phyloP scores from a whole-genome alignment of 768 basidiomycete species.

The Rubroboletus satanas region DNA sequence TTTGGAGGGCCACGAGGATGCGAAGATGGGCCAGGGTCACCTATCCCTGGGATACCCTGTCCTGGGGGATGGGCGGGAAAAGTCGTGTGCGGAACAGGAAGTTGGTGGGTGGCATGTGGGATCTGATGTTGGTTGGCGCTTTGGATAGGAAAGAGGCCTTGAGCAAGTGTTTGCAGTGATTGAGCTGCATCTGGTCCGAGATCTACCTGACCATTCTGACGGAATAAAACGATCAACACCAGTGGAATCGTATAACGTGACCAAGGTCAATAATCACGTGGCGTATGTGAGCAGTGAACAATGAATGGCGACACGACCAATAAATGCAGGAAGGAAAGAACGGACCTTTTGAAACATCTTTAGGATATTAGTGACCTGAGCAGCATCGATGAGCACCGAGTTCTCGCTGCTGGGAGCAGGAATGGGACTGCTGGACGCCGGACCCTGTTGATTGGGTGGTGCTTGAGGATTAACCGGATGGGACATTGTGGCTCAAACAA shows the following conservation, averaged over 20 bases:
- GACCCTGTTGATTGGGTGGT: constrained; percentile 10
- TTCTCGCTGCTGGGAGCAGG: constrained; percentile 8
- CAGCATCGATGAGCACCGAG: constrained; percentile 38
- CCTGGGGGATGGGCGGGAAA: constrained; percentile 22
- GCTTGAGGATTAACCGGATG: constrained; percentile 11
- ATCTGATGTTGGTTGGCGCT: constrained; percentile 30
- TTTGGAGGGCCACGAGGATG: constrained; percentile 67
- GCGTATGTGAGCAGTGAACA: constrained; percentile 5
- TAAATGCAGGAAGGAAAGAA: constrained; percentile 6
- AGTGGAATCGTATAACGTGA: constrained; percentile 18
- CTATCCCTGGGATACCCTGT: constrained; percentile 47
- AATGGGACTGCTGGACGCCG: constrained; percentile 7
- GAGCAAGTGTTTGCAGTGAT: constrained; percentile 51
- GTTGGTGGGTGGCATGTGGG: constrained; percentile 21
- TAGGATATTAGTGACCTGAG: constrained; percentile 57
- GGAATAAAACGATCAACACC: constrained; percentile 1
- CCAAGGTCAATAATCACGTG: constrained; percentile 26
- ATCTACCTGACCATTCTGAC: constrained; percentile 46
- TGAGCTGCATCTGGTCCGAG: constrained; percentile 62
- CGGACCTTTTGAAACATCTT: constrained; percentile 58
- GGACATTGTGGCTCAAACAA: constrained; percentile 10
- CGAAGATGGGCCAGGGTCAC: constrained; percentile 69
- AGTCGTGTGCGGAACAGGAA: constrained; percentile 41
- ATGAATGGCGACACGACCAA: neutral
- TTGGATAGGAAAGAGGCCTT: constrained; percentile 34